These are phyloP conservation scores for Tetrapisispora iriomotensis DNA, from an alignment of 805 yeast genomes.

Conservation along the genomic window DNA sequence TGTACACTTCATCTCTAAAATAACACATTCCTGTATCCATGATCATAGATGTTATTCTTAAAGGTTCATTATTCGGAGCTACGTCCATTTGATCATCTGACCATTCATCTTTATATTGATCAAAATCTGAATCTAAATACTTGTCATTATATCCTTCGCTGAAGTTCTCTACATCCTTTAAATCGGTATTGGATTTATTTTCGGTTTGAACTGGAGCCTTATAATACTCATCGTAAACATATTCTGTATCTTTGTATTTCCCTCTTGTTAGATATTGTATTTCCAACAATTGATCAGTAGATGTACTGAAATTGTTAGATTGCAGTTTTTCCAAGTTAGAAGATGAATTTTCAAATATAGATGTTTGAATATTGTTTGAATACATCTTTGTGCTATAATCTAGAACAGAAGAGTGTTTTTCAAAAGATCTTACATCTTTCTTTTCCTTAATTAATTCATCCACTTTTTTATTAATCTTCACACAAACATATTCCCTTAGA, in stretches of 20 bases:
- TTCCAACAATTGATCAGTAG: conserved; percentile 3
- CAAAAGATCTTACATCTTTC: conserved; percentile 3
- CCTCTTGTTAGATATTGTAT: neutral
- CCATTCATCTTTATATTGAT: too few species aligned
- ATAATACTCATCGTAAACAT: neutral
- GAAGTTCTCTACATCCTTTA: neutral
- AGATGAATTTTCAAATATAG: neutral
- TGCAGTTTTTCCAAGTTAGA: neutral
- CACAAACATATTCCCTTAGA: conserved; percentile 53
- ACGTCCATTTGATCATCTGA: neutral
- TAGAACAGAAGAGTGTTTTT: neutral
- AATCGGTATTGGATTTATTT: neutral
- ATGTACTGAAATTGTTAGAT: neutral
- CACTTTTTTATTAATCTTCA: conserved; percentile 48
- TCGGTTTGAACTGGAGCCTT: neutral
- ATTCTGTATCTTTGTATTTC: neutral
- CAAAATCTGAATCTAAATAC: too few species aligned
- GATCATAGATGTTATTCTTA: conserved; percentile 4
- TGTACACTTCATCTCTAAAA: conserved; percentile 4
- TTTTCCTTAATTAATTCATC: conserved; percentile 30
- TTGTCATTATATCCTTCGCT: neutral
- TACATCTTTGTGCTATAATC: neutral
- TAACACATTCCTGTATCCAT: conserved; percentile 2
- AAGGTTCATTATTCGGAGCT: neutral
- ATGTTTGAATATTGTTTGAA: neutral